Evolutionary conservation across 1,284 basidiomycete genomes (phyloP), one percentile per base, ranked within the genome.

Genomic region (Naganishia albida): DNA sequence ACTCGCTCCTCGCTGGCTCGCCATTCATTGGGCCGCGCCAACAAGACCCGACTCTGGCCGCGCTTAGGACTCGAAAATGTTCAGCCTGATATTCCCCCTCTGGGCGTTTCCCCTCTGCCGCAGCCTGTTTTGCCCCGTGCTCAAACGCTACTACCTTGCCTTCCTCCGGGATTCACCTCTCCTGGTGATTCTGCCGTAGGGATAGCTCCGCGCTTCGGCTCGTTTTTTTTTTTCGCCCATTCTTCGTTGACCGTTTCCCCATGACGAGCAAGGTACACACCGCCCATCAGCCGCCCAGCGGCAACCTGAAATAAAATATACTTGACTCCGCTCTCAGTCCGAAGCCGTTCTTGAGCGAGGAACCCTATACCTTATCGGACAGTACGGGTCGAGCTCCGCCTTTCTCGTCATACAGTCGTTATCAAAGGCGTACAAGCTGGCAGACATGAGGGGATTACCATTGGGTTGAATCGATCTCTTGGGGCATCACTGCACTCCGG

Each of bases 261-360:
- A 48, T 48, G 46, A 48, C 46, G 46, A 48, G 46, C 46, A 13
- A n/a, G 46, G 20, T 23, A 48, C n/a, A n/a, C 46, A 23, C 46
- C 20, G 10, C 46, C 18, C 10, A 48, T 20, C 23, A 23, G 18
- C 20, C 23, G 10, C 10, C 3, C 2, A 23, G 10, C 20, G 10
- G 46, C 46, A 23, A 48, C 46, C 46, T 25, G n/a, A 43, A 23
- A 48, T 20, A 12, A 20, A 10, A 6, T 23, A 13, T n/a, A 48
- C 18, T 20, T 48, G 46, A 2, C 6, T 48, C 46, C 46, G 20
- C 46, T 48, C 46, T 48, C 46, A 23, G 18, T 48, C 46, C 46
- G 46, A 48, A 23, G 46, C 46, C 20, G 18, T 6, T 23, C 46
- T 25, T n/a, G 15, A 25, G 46, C 20, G 18, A 20, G 15, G 4